Evolutionary conservation across 2,329 filamentous ascomycete species (phyloP).

Genomic region (Pezicula carpinea): DNA sequence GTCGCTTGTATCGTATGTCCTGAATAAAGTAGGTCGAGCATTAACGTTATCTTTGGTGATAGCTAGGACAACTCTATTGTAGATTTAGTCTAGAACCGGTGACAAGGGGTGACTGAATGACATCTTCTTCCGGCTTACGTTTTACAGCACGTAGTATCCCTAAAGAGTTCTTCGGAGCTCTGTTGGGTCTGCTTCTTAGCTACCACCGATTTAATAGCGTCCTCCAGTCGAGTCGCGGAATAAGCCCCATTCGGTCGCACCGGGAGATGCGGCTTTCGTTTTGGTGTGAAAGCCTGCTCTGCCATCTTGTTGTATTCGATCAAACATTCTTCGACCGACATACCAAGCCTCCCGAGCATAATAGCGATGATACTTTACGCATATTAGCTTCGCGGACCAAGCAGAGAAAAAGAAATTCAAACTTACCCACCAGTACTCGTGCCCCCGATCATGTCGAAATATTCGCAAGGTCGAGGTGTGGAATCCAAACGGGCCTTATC

Average conservation of each 20-base stretch:
- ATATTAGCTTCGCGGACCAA: no score
- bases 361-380: constrained; percentile 38
- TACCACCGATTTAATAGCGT: background rate
- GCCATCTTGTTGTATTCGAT: constrained; percentile 27
- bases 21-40: constrained; percentile 4
- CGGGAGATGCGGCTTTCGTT: background rate
- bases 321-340: constrained; percentile 39
- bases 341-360: constrained; percentile 40
- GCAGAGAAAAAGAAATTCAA: no score
- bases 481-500: constrained; percentile 6
- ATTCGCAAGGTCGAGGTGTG: constrained; percentile 28
- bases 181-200: background rate
- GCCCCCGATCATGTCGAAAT: constrained; percentile 36
- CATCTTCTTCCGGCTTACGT: no score
- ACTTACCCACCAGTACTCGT: constrained; percentile 33
- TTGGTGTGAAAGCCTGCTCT: background rate
- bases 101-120: no score
- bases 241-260: background rate
- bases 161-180: no score
- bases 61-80: constrained; percentile 3
- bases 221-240: background rate
- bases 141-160: constrained; percentile 3
- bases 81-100: no score
- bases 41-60: constrained; percentile 1
- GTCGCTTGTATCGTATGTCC: constrained; percentile 4